phyloP scores from a whole-genome alignment of 805 yeast genomes.

The Candida boleticola region DNA sequence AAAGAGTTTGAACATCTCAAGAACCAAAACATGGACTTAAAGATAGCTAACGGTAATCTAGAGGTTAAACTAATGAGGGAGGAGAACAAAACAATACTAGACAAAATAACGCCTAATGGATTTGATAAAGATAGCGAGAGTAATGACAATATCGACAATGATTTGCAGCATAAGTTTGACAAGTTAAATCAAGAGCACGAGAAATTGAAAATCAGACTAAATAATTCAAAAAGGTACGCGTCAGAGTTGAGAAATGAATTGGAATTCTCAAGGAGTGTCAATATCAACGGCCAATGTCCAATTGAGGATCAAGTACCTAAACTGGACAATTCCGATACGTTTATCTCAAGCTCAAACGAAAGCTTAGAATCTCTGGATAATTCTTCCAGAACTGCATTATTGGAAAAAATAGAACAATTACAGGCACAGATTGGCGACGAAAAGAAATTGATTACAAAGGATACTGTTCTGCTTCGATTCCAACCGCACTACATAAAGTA shows the following conservation, averaged over 20 bases:
- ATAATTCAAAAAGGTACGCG: conserved; percentile 13
- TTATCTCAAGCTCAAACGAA: too few species aligned
- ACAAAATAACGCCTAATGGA: neutral
- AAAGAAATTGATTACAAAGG: conserved; percentile 12
- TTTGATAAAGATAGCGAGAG: neutral
- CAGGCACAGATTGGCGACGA: conserved; percentile 15
- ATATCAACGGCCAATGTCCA: too few species aligned
- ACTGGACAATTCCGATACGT: too few species aligned
- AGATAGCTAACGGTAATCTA: conserved; percentile 4
- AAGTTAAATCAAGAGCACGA: conserved; percentile 11
- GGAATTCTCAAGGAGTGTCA: conserved; percentile 6
- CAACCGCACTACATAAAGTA: conserved; percentile 22
- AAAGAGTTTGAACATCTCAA: conserved; percentile 3
- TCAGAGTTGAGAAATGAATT: conserved; percentile 20
- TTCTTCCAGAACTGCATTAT: neutral
- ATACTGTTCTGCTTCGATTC: conserved; percentile 20
- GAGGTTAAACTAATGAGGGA: conserved; percentile 5
- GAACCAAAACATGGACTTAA: conserved; percentile 6
- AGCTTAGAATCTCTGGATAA: too few species aligned
- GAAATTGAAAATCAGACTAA: conserved; percentile 13
- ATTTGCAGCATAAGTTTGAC: conserved; percentile 1
- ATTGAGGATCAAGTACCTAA: too few species aligned
- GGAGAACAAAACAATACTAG: neutral
- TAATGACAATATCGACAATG: neutral
- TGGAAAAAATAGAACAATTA: neutral